Conservation (phyloP, 2,329 filamentous ascomycete species). For the Alternaria alternata region DNA sequence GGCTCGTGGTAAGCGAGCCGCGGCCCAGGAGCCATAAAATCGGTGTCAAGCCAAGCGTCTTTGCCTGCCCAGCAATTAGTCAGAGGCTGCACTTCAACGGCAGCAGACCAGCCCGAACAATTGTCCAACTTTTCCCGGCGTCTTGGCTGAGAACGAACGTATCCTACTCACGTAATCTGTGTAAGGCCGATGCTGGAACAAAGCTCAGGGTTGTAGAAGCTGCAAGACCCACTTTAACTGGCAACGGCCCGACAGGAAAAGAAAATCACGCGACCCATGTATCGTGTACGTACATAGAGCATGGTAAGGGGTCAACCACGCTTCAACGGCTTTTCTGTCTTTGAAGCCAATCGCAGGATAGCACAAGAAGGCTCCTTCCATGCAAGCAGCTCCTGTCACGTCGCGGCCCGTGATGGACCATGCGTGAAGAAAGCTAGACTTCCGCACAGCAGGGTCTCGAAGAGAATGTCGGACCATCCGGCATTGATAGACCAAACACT, state of each 20-base stretch:
- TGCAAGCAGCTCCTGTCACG: not conserved
- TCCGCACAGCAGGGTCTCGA: not conserved
- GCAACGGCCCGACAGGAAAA: constrained; percentile 9
- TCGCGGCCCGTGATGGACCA: not conserved
- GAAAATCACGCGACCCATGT: not conserved
- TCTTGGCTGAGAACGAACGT: not conserved
- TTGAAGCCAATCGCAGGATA: not conserved
- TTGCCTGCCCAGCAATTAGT: not conserved
- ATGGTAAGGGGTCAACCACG: not conserved
- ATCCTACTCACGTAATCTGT: not conserved
- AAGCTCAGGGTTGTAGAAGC: not conserved
- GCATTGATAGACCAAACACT: not conserved
- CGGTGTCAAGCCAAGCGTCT: not conserved
- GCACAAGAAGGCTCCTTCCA: not conserved
- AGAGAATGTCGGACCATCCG: not conserved
- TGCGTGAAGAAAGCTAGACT: not conserved
- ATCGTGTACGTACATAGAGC: not conserved
- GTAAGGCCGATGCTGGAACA: not conserved
- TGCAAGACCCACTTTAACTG: not conserved
- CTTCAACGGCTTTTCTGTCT: not conserved
- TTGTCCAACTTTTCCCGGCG: not conserved
- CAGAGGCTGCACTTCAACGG: not conserved
- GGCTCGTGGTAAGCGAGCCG: not conserved
- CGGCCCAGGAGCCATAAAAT: not conserved
- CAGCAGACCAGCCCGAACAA: not conserved